A percentile compares a stretch with the other conserved stretches of the same genome.
Conservation (phyloP, 2,329 filamentous ascomycete species). For the Penicillium sp. region DNA sequence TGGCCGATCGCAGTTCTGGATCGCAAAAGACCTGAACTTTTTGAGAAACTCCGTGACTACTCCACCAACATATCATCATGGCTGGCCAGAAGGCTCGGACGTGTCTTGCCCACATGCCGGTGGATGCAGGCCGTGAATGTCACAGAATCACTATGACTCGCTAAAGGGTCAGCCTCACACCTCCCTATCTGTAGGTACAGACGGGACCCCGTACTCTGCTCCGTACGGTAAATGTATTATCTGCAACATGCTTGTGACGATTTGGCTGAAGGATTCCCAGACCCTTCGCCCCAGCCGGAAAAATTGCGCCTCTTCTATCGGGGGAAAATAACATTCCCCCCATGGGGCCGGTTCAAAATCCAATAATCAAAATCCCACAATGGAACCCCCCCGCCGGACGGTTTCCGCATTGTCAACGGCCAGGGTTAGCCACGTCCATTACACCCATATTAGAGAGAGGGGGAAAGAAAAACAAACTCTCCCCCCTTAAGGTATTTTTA, state of each 20-base stretch:
- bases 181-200: neutral
- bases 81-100: neutral
- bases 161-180: neutral
- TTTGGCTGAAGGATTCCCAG: neutral
- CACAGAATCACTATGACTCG: neutral
- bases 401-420: neutral
- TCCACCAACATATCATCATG: conserved; percentile 1
- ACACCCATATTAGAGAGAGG: neutral
- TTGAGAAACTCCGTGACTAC: conserved; percentile 12
- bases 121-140: neutral
- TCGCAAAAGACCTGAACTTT: conserved; percentile 5
- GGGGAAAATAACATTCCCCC: neutral
- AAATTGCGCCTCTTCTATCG: neutral
- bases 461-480: neutral
- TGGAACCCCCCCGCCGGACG: neutral
- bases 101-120: neutral
- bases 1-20: conserved; percentile 1
- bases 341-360: neutral
- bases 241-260: neutral
- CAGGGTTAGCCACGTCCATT: neutral
- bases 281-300: too few relatives aligned
- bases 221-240: neutral
- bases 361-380: neutral
- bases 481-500: neutral
- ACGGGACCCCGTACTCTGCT: neutral